These are phyloP conservation scores for Acorus calamus DNA, from an alignment of 106 monocot species.

Conservation along the genomic window DNA sequence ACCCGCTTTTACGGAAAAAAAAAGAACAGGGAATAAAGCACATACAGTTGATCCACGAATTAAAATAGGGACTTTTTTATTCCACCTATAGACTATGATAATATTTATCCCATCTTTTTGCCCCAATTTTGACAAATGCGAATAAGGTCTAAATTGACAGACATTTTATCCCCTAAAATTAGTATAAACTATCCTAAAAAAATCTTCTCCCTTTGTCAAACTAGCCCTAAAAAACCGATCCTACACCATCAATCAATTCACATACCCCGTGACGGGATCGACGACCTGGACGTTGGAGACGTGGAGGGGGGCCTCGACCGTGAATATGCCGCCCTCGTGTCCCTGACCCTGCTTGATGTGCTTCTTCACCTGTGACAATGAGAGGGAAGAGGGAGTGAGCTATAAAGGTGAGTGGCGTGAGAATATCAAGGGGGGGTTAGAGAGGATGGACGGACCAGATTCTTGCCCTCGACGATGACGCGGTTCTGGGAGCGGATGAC, in stretches of 20 bases:
- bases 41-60: no score
- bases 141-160: no score
- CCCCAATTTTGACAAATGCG: no score
- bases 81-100: no score
- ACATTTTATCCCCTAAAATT: no score
- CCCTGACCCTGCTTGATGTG: conserved; percentile 97
- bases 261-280: conserved; percentile 87
- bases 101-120: no score
- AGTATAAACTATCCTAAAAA: no score
- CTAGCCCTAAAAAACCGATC: background rate
- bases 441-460: conserved; percentile 36
- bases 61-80: no score
- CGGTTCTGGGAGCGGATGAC: conserved; percentile 89
- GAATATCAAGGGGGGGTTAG: background rate
- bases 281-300: conserved; percentile 94
- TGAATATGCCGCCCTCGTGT: conserved; percentile 82
- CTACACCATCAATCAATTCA: background rate
- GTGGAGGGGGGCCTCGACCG: conserved; percentile 90
- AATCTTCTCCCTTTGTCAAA: no score
- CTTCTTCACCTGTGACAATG: conserved; percentile 66
- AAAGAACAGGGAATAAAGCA: no score
- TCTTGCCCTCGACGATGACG: conserved; percentile 90
- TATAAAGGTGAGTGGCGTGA: background rate
- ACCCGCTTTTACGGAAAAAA: no score
- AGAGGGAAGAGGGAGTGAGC: no score